A percentile compares a stretch with the other conserved stretches of the same genome.
Conservation (phyloP, 2,329 filamentous ascomycete genomes). For the Aotearoamyces nothofagi region DNA sequence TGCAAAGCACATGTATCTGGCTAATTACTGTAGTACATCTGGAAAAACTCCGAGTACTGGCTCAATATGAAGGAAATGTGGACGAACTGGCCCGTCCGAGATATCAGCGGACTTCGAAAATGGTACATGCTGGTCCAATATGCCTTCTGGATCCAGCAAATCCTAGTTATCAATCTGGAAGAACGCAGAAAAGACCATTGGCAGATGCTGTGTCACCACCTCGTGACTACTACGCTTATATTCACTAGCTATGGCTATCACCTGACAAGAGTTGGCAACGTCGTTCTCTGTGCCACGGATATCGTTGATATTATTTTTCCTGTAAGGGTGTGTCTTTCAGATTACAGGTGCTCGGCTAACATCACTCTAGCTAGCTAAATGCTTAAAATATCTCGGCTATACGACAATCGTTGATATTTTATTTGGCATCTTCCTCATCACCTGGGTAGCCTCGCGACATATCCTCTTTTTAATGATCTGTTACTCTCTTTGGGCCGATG, state of each 20-base stretch:
- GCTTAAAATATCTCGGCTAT: slow-evolving; percentile 78
- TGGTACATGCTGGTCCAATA: slow-evolving; percentile 83
- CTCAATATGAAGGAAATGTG: slow-evolving; percentile 66
- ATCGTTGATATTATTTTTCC: slow-evolving; percentile 79
- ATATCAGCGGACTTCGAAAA: slow-evolving; percentile 63
- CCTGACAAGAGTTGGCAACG: slow-evolving; percentile 72
- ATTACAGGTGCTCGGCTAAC: too few relatives aligned
- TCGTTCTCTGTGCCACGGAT: slow-evolving; percentile 88
- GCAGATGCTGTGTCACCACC: slow-evolving; percentile 92
- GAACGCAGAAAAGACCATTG: slow-evolving; percentile 86
- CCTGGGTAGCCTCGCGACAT: slow-evolving; percentile 76
- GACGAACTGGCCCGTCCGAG: slow-evolving; percentile 69
- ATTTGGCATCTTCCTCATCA: slow-evolving; percentile 77
- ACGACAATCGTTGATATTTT: slow-evolving; percentile 62
- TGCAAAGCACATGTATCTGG: too few relatives aligned
- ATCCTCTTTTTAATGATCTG: slow-evolving; percentile 64
- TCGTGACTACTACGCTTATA: slow-evolving; percentile 74
- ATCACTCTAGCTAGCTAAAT: slow-evolving; percentile 59
- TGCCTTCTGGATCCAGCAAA: slow-evolving; percentile 88
- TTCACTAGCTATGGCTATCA: slow-evolving; percentile 75
- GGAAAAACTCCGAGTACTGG: slow-evolving; percentile 64
- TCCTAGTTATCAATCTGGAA: slow-evolving; percentile 88
- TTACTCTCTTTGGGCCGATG: slow-evolving; percentile 64
- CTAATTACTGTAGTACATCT: too few relatives aligned
- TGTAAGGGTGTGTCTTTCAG: too few relatives aligned